phyloP scores from a whole-genome alignment of 805 yeast species.

The Myxozyma geophila region DNA sequence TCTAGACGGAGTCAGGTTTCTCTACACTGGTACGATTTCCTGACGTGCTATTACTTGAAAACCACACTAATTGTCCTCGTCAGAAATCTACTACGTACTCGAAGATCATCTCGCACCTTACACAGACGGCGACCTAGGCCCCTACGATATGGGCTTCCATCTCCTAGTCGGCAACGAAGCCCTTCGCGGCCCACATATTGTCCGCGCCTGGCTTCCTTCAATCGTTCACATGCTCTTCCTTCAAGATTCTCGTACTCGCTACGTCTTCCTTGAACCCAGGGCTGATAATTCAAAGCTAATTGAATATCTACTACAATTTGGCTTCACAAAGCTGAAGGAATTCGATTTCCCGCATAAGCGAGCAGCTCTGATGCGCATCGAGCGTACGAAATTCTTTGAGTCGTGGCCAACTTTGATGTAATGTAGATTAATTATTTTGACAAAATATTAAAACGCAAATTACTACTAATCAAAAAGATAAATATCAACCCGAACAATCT shows the following conservation, averaged over 20 bases:
- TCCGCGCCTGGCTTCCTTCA: constrained; percentile 38
- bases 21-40: constrained; percentile 31
- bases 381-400: constrained; percentile 33
- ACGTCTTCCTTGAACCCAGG: constrained; percentile 40
- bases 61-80: neutral
- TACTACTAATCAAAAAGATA: neutral
- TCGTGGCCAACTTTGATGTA: constrained; percentile 11
- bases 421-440: neutral
- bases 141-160: constrained; percentile 41
- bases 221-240: constrained; percentile 38
- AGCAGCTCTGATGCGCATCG: constrained; percentile 40
- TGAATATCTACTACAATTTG: constrained; percentile 28
- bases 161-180: constrained; percentile 39
- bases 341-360: constrained; percentile 41
- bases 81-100: constrained; percentile 40
- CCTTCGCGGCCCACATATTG: constrained; percentile 41
- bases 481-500: no score
- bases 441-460: neutral
- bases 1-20: constrained; percentile 34
- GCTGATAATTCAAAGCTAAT: constrained; percentile 39
- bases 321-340: constrained; percentile 36
- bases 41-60: neutral
- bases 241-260: constrained; percentile 34
- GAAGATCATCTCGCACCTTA: constrained; percentile 39
- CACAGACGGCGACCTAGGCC: constrained; percentile 19